Evolutionary conservation across 1,284 basidiomycete genomes (phyloP), one percentile per base, ranked within the genome.

Genomic region (Moniliella sp.): DNA sequence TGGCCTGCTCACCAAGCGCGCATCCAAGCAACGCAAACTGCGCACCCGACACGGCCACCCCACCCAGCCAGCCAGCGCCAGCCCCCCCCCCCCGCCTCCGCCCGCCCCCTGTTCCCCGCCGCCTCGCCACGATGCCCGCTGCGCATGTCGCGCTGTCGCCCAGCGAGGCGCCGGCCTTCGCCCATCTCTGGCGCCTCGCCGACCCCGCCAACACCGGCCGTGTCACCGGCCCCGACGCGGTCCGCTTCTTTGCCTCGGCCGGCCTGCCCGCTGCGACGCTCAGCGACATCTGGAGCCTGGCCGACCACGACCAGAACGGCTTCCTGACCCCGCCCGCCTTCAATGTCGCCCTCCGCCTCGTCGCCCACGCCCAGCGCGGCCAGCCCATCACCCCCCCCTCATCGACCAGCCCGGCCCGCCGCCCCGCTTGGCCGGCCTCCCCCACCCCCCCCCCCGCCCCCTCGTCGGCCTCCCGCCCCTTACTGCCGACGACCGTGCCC

Each of bases 261-360:
- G 45, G 45, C 27, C 47, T 55, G 8, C 46, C 56, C 7, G 33
- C 37, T 15, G 18, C 21, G 14, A 41, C 36, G 12, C 74, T 97
- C 37, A 82, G 84, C 26, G 78, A 91, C 65, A 76, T 99, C 48
- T 99, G 91, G 88, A 71, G 68, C 33, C 65, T 94, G 38, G 76
- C 84, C 25, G 91, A 99, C 66, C 75, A 77, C 31, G 76, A 39
- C 21, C 57, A 59, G 42, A 57, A 59, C 28, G 56, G 56, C 13
- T 59, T 55, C 35, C 45, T 99, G 34, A 51, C 47, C 3, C 44
- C 49, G 3, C 46, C 46, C 10, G 35, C 44, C 4, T 59, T 57
- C 78, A 83, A 54, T 75, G 79, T 78, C 39, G 84, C 81, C 7
- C 67, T 91, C 15, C 71, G 91, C 34, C 68, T 97, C 27, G 83